Base-by-base conservation (phyloP, 441 rosid species). In the Raphanus hybrid region DNA sequence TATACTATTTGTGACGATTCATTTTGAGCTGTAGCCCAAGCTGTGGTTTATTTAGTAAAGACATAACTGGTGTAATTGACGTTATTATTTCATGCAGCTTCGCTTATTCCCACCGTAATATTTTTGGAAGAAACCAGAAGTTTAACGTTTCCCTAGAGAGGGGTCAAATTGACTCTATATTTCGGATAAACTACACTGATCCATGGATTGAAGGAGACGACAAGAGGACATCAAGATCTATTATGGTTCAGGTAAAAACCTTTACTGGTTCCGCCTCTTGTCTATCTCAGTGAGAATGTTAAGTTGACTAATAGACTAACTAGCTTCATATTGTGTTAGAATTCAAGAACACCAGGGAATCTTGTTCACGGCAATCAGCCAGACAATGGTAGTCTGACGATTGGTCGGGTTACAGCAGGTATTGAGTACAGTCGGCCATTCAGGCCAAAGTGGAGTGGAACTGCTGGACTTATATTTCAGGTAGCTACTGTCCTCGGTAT, bases 181-280 rank as follows among this genome's bases (percentile, higher is more conserved):
- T 90, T 75, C 92, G 97, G 29, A 65, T 90, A 78, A 96, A 96
- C 80, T 92, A 92, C 86, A 93, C 92, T n/a, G 98, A 93, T 82
- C 99, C 98, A 39, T 96, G 99, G 98, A 95, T 95, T 85, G 91
- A 91, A 86, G 97, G 98, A 43, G 94, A 93, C 73, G 97, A 93
- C 78, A 96, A 93, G 75, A 86, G 86, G 74, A 93, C 97, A 67
- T 92, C 98, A 61, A 87, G 97, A 77, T 89, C 98, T 64, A 88
- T 91, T 74, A 87, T 87, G 93, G 84, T 93, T 81, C 99, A 93
- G 95, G 99, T 96, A 83, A 66, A 23, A 62, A 14, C 66, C 57
- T 54, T 27, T 27, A 20, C 71, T 9, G n/a, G 70, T 7, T 65
- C 12, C 70, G 16, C 27, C 27, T 60, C 43, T 11, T 26, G 7